Evolutionary conservation across 306 rosid genomes (phyloP), one percentile per base, ranked within the genome.

Genomic region (Begonia peltatifolia): DNA sequence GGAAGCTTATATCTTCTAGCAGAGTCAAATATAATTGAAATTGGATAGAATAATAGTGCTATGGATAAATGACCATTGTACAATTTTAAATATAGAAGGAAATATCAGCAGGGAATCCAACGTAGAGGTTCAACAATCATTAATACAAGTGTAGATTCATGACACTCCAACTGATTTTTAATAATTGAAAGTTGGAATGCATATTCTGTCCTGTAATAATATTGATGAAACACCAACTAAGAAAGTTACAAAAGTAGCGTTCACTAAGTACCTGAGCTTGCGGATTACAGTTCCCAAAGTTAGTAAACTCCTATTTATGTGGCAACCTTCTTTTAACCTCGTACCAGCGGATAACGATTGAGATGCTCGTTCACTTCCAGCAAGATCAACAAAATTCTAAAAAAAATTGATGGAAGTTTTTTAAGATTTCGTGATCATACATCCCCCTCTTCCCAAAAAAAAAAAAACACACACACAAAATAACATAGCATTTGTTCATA

Each of bases 331-430:
- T 82, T 92, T 92, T 79, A 92, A 74, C 74, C 96, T 80, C 52
- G 83, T 22, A 13, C 99, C 99, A 36, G 96, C 96, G 57, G 99
- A 84, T 77, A 75, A 70, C 9, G 93, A 71, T 68, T 92, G 96
- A n/a, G 99, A 92, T 62, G 94, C 96, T 53, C 99, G 77, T 58
- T 92, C 99, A 67, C 99, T 92, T 67, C 99, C 96, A 1, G 99
- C 96, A 42, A 92, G 96, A 74, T 92, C 96, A 8, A 92, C 74
- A 76, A 92, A 92, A 75, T 87, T 87, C 99, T 92, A 79, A 15
- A 46, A 25, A 55, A 56, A 36, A 54, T 30, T 10, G 15, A 55
- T 11, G 0, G 2, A 44, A 44, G 47, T 44, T 44, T 11, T 44
- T 44, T 10, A 10, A n/a, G n/a, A n/a, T n/a, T n/a, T n/a, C n/a